A percentile compares a stretch with the other conserved stretches of the same genome.
phyloP scores from a whole-genome alignment of 257 asterid species.

The Solanum sparsipilum region DNA sequence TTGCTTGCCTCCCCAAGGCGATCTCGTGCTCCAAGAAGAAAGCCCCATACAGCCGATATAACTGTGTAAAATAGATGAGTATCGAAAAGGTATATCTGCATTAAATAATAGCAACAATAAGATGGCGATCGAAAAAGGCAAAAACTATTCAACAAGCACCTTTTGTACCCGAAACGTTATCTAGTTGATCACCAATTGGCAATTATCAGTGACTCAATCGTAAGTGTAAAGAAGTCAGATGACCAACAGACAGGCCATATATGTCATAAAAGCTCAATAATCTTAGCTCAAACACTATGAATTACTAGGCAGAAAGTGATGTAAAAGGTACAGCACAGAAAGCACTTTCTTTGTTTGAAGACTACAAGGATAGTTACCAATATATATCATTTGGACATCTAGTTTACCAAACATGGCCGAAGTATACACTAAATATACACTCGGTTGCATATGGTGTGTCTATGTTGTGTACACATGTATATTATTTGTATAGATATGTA shows the following conservation, averaged over 20 bases:
- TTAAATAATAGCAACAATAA: neutral
- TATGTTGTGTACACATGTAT: neutral
- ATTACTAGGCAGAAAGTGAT: neutral
- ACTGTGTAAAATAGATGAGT: constrained; percentile 83
- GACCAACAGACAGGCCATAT: neutral
- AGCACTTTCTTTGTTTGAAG: neutral
- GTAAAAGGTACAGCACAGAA: neutral
- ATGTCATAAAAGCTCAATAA: neutral
- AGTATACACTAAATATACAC: neutral
- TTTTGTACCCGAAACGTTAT: neutral
- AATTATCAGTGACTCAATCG: neutral
- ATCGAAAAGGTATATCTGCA: constrained; percentile 91
- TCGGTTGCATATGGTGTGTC: neutral
- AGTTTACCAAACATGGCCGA: neutral
- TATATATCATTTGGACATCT: neutral
- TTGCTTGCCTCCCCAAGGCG: constrained; percentile 86
- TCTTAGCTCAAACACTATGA: neutral
- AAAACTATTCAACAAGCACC: neutral
- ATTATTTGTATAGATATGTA: neutral
- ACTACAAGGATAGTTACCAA: neutral
- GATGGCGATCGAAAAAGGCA: neutral
- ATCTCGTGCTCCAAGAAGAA: constrained; percentile 92
- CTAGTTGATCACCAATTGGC: neutral
- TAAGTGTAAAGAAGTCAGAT: neutral
- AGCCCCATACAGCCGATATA: constrained; percentile 82